These are phyloP conservation scores for Batrachochytrium dendrobatidis DNA, from an alignment of 371 early-diverging fungal species.

Conservation along the genomic window DNA sequence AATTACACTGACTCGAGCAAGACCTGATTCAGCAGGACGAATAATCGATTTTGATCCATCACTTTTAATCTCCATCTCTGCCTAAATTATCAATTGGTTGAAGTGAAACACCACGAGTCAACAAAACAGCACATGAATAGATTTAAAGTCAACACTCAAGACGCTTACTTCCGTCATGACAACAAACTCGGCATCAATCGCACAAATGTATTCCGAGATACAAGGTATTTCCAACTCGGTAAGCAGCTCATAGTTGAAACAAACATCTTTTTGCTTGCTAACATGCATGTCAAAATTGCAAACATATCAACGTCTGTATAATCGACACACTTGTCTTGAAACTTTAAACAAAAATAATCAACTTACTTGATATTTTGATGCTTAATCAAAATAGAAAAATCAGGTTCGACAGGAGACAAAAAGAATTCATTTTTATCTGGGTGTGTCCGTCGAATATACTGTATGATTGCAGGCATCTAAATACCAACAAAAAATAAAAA, in stretches of 20 bases:
- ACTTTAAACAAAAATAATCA: conserved; percentile 8
- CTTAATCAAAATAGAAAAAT: conserved; percentile 5
- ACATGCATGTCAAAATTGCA: conserved; percentile 1
- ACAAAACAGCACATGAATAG: background rate
- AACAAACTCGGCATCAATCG: conserved; percentile 94
- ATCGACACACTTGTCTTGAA: background rate
- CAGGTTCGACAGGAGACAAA: conserved; percentile 3
- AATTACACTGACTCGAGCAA: conserved; percentile 86
- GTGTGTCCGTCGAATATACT: conserved; percentile 56
- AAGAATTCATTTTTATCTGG: conserved; percentile 33
- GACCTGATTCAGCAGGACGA: conserved; percentile 68
- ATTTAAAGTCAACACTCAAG: background rate
- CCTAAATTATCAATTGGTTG: conserved; percentile 43
- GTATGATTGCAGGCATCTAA: conserved; percentile 60
- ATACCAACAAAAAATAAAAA: background rate
- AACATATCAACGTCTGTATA: no score
- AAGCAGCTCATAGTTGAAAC: background rate
- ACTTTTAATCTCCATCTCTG: conserved; percentile 83
- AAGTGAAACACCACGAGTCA: no score
- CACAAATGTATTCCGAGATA: conserved; percentile 60
- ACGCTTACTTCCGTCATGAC: conserved; percentile 57
- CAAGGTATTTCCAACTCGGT: conserved; percentile 50
- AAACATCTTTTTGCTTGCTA: conserved; percentile 5
- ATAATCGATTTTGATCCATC: conserved; percentile 79
- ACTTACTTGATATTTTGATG: conserved; percentile 21